These are phyloP conservation scores for Globisporangium camurandrum DNA, from an alignment of 352 stramenopile genomes.

Conservation along the genomic window DNA sequence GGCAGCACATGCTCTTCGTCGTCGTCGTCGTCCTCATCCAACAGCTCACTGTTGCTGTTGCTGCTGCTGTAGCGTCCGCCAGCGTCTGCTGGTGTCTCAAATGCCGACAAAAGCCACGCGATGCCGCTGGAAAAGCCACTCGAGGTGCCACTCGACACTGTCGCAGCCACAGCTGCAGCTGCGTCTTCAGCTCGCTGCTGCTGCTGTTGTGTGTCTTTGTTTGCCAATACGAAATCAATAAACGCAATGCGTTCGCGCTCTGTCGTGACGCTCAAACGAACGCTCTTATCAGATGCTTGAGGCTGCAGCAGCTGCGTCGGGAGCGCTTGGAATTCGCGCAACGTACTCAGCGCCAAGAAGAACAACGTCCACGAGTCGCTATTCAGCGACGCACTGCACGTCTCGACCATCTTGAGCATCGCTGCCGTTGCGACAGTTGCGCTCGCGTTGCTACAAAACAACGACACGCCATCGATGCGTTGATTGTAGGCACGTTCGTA, in stretches of 20 bases:
- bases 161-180: slow-evolving; percentile 24
- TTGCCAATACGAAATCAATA: slow-evolving; percentile 44
- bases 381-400: slow-evolving; percentile 41
- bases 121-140: slow-evolving; percentile 65
- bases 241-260: slow-evolving; percentile 44
- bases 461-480: slow-evolving; percentile 39
- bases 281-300: too few relatives aligned
- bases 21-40: neutral
- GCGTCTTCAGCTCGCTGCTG: slow-evolving; percentile 34
- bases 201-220: slow-evolving; percentile 55
- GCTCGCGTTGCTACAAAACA: slow-evolving; percentile 69
- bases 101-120: slow-evolving; percentile 59
- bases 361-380: slow-evolving; percentile 54
- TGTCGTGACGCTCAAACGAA: slow-evolving; percentile 12
- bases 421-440: slow-evolving; percentile 55
- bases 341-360: slow-evolving; percentile 45
- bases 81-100: slow-evolving; percentile 29
- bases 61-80: slow-evolving; percentile 14
- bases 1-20: slow-evolving; percentile 15
- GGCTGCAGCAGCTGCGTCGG: slow-evolving; percentile 41
- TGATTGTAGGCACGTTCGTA: slow-evolving; percentile 58
- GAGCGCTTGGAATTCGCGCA: slow-evolving; percentile 60
- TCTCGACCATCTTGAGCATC: slow-evolving; percentile 60
- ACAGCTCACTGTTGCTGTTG: neutral
- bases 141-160: slow-evolving; percentile 10